Conservation (phyloP, 2,329 filamentous ascomycete species). For the Fusarium vanettenii region DNA sequence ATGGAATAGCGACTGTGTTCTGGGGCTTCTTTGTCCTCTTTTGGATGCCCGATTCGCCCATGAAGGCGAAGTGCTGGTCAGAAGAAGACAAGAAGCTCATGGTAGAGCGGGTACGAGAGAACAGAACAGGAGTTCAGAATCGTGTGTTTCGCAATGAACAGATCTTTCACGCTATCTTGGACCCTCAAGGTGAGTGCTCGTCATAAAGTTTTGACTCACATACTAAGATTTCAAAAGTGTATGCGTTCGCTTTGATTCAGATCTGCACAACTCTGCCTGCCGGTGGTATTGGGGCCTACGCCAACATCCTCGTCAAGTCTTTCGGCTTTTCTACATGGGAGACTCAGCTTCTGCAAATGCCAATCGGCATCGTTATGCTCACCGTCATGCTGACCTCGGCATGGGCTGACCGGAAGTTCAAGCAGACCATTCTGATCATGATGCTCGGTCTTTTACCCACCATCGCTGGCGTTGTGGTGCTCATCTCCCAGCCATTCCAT, state of each 20-base stretch:
- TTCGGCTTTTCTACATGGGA: slow-evolving; percentile 74
- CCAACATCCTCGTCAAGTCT: slow-evolving; percentile 76
- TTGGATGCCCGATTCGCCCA: slow-evolving; percentile 75
- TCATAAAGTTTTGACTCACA: background rate
- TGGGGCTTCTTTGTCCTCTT: slow-evolving; percentile 71
- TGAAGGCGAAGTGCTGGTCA: slow-evolving; percentile 75
- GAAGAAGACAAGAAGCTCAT: slow-evolving; percentile 73
- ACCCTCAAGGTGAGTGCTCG: slow-evolving; percentile 64
- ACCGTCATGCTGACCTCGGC: slow-evolving; percentile 72
- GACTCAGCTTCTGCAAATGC: slow-evolving; percentile 81
- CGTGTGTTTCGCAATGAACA: slow-evolving; percentile 58
- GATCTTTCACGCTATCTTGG: slow-evolving; percentile 62
- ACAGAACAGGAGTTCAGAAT: slow-evolving; percentile 72
- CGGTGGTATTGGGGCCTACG: slow-evolving; percentile 76
- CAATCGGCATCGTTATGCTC: slow-evolving; percentile 78
- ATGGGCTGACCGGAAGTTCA: slow-evolving; percentile 73
- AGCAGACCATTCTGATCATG: slow-evolving; percentile 76
- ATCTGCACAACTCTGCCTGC: slow-evolving; percentile 79
- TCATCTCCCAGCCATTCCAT: slow-evolving; percentile 75
- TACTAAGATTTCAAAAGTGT: slow-evolving; percentile 47
- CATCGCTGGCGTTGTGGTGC: slow-evolving; percentile 76
- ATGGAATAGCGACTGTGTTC: slow-evolving; percentile 69
- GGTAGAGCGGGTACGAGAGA: slow-evolving; percentile 68
- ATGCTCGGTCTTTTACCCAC: slow-evolving; percentile 66
- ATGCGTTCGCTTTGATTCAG: slow-evolving; percentile 72